A percentile compares a stretch with the other conserved stretches of the same genome.
Conservation (phyloP, 164 flowering plant species). For the Berberis vulgaris region DNA sequence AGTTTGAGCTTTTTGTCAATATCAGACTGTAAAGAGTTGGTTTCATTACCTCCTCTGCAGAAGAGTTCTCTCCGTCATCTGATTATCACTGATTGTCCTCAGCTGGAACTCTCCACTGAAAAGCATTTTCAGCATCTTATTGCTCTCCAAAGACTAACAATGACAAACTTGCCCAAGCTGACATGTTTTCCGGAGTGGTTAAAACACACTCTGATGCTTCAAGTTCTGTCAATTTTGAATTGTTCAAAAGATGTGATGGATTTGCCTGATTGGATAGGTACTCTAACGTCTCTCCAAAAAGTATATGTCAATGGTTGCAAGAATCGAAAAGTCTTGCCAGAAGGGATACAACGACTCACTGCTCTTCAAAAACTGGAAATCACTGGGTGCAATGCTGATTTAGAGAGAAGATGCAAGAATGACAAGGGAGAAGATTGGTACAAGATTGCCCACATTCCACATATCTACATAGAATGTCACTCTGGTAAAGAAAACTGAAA, state of each 20-base stretch:
- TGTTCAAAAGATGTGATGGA: neutral
- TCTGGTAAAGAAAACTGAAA: too few relatives aligned
- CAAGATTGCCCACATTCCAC: too few relatives aligned
- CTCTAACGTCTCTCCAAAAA: too few relatives aligned
- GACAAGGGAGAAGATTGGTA: too few relatives aligned
- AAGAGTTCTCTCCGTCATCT: constrained; percentile 1
- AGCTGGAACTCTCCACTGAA: neutral
- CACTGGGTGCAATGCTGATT: too few relatives aligned
- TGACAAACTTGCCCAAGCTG: neutral
- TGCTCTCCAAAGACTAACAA: neutral
- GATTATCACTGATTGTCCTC: neutral
- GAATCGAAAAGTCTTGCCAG: too few relatives aligned
- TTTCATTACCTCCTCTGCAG: neutral
- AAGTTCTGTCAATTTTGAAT: neutral
- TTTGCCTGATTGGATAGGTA: neutral
- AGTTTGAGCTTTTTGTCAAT: neutral
- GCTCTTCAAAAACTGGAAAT: too few relatives aligned
- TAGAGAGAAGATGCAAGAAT: too few relatives aligned
- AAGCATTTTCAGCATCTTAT: neutral
- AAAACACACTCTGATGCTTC: neutral
- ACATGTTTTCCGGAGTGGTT: neutral
- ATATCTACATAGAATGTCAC: too few relatives aligned
- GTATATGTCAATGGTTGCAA: too few relatives aligned
- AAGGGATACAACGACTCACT: too few relatives aligned
- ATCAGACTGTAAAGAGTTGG: neutral